Base-by-base conservation (phyloP, 1,284 basidiomycete genomes). In the Cutaneotrichosporon sp. region DNA sequence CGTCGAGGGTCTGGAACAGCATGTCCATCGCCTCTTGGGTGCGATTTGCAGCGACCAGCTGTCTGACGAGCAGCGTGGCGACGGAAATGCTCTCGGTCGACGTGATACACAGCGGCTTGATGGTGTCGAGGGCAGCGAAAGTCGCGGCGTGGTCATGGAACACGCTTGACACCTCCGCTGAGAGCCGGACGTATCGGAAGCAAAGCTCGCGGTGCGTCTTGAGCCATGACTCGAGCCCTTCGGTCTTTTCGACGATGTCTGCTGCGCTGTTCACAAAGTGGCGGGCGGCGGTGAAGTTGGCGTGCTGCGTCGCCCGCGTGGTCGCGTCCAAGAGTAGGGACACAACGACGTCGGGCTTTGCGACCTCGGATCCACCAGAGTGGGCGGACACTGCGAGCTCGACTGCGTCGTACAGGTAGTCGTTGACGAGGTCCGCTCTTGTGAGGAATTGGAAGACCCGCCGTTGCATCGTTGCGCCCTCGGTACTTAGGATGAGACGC, bases 351-450 rank as follows among this genome's bases (percentile, higher is more conserved):
- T 66, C 58, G 14, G 58, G 60, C 27, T 60, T 9, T 10, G 68
- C 38, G 11, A 64, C 38, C 2, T 64, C 47, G 13, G 50, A 50
- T 2, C 56, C 64, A 5, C 59, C 38, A 0, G 63, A 50, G 2
- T 62, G 57, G 9, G 72, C 72, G 0, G 57, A 47, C 5, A 73
- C 34, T 1, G 70, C 69, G 43, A 73, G 67, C 50, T 76, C 70
- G 3, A 73, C 69, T 0, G 69, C 71, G 16, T 73, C 71, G 38
- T 71, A 74, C 25, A 74, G 53, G 57, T 69, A 72, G 25, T 73
- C 70, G 8, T 64, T 61, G 13, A 51, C 29, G n/a, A 67, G 54
- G 11, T 47, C 53, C 2, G 60, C 50, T 7, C 53, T 22, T 3
- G 66, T 61, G 1, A 75, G 58, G 46, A 72, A 70, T 5, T 56